These are phyloP conservation scores for Oryza punctata DNA, from an alignment of 176 grass and related monocot genomes.

Conservation along the genomic window DNA sequence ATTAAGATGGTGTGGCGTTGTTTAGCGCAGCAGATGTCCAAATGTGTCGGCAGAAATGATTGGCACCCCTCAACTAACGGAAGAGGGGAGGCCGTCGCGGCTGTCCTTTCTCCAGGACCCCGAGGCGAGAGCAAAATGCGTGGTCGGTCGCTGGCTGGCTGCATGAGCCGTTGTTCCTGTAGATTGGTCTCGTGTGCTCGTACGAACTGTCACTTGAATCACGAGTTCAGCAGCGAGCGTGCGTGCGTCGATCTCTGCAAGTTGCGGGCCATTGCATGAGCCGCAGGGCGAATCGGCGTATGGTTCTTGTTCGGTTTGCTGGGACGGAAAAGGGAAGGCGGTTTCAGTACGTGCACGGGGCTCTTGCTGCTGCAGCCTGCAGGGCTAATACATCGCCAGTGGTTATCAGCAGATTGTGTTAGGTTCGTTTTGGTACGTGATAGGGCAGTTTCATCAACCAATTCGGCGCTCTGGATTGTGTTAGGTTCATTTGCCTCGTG, in stretches of 20 bases:
- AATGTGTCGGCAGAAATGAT: conserved; percentile 52
- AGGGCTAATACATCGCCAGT: not conserved
- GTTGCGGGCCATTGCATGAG: not conserved
- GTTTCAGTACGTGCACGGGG: not conserved
- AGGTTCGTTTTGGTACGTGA: not conserved
- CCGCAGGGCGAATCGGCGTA: not conserved
- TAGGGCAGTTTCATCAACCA: not conserved
- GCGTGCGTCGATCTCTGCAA: not conserved
- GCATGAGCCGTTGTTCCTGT: not conserved
- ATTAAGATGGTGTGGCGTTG: not conserved
- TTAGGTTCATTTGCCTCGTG: not conserved
- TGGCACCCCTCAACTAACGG: conserved; percentile 52
- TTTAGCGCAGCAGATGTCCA: conserved; percentile 42
- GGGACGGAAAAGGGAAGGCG: not conserved
- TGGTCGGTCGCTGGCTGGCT: not conserved
- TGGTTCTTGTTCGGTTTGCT: not conserved
- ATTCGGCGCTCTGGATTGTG: not conserved
- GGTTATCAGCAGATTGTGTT: not conserved
- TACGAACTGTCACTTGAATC: not conserved
- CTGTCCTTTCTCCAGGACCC: conserved; percentile 7
- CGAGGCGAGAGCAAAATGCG: not conserved
- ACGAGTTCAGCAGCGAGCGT: not conserved
- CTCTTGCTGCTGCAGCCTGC: not conserved
- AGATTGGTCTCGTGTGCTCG: not conserved
- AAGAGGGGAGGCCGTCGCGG: not conserved